A percentile compares a stretch with the other conserved stretches of the same genome.
Evolutionary conservation across 2,329 filamentous ascomycete genomes (phyloP).

Genomic region (Xylariaceae sp.): DNA sequence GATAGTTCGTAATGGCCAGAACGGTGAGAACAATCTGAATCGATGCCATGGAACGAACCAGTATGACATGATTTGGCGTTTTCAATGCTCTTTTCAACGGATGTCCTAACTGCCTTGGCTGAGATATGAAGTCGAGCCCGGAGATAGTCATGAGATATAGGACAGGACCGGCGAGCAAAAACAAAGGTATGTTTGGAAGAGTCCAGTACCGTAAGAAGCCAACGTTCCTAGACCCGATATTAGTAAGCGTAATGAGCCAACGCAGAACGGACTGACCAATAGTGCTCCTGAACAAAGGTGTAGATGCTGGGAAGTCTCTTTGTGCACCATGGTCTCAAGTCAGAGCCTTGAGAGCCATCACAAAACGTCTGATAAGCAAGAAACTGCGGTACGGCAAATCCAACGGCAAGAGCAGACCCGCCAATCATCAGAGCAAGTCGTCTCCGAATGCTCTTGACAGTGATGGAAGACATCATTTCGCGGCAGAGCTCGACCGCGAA

Average conservation of each 20-base stretch:
- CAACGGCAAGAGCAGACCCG: constrained; percentile 63
- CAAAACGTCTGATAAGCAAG: constrained; percentile 74
- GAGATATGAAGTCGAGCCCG: constrained; percentile 38
- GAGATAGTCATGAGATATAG: constrained; percentile 65
- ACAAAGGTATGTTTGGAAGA: constrained; percentile 77
- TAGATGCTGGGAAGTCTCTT: constrained; percentile 80
- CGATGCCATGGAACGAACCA: constrained; percentile 59
- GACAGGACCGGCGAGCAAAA: constrained; percentile 77
- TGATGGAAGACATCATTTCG: constrained; percentile 35
- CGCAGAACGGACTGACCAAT: constrained; percentile 64
- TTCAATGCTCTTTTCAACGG: neutral
- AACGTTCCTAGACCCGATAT: constrained; percentile 61
- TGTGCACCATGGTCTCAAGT: constrained; percentile 68
- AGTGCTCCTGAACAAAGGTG: constrained; percentile 79
- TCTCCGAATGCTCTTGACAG: constrained; percentile 42
- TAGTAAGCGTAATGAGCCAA: constrained; percentile 15
- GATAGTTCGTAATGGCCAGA: constrained; percentile 74
- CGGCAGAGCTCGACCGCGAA: constrained; percentile 54
- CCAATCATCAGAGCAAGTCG: constrained; percentile 59
- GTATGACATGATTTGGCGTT: constrained; percentile 9
- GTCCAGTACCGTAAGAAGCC: constrained; percentile 93
- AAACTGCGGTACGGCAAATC: constrained; percentile 68
- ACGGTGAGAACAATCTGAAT: constrained; percentile 69
- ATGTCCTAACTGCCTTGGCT: constrained; percentile 1
- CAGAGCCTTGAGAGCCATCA: constrained; percentile 26